Percentiles rank a stretch among this genome's conserved stretches.
Evolutionary conservation across 2,329 filamentous ascomycete genomes (phyloP).

Genomic region (Beauveria medogensis): DNA sequence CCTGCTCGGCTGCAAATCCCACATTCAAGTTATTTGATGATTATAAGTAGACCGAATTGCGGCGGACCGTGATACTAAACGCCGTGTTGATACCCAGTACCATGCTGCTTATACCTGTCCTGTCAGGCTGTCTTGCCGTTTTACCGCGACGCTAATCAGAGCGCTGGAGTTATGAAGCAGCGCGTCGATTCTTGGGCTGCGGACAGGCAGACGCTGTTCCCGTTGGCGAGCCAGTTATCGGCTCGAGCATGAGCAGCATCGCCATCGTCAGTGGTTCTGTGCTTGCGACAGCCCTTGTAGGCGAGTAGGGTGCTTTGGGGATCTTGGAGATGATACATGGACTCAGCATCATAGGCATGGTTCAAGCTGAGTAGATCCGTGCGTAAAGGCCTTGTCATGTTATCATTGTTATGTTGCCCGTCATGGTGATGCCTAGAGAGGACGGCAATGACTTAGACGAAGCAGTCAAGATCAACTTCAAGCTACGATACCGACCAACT

Average conservation of each 20-base stretch:
- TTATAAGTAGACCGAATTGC: background rate
- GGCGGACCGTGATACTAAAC: background rate
- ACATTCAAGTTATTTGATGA: background rate
- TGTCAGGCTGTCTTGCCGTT: background rate
- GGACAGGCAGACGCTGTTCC: background rate
- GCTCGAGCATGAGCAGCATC: background rate
- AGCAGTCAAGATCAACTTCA: background rate
- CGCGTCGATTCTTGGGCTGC: background rate
- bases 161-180: background rate
- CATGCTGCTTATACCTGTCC: background rate
- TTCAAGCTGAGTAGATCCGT: background rate
- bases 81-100: too few relatives aligned
- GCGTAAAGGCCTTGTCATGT: background rate
- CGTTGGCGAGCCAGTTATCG: background rate
- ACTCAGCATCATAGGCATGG: too few relatives aligned
- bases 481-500: background rate
- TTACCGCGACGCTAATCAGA: background rate
- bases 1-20: background rate
- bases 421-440: background rate
- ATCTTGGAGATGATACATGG: too few relatives aligned
- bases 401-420: background rate
- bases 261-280: background rate
- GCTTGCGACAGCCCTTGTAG: too few relatives aligned
- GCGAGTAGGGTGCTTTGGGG: too few relatives aligned
- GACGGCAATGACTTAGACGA: background rate